Conservation (phyloP, 2,329 filamentous ascomycete genomes). For the Harringtonia aguacate region DNA sequence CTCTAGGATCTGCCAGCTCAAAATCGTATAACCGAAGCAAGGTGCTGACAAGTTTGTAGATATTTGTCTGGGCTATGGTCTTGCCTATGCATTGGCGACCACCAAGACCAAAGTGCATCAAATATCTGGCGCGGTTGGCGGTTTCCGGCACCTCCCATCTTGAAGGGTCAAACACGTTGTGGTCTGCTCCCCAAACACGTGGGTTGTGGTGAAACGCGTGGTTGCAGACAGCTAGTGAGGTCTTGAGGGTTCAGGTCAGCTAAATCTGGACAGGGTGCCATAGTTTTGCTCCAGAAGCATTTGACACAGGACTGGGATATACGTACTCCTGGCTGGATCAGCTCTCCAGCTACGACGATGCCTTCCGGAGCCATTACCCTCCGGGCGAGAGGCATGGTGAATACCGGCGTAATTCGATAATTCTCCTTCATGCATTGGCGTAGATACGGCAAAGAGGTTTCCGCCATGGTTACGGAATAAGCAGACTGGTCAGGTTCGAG, state of each 20-base stretch:
- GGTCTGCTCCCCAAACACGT: constrained; percentile 19
- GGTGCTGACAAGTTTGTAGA: constrained; percentile 21
- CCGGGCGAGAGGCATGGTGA: constrained; percentile 21
- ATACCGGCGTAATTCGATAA: constrained; percentile 22
- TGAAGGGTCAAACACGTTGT: constrained; percentile 18
- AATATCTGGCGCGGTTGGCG: constrained; percentile 11
- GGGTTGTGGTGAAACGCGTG: constrained; percentile 23
- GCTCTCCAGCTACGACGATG: too few species aligned
- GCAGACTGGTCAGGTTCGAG: constrained; percentile 6
- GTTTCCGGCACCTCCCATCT: constrained; percentile 15
- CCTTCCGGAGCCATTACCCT: constrained; percentile 16
- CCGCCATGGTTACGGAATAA: constrained; percentile 14
- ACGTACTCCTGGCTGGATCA: too few species aligned
- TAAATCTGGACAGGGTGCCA: too few species aligned
- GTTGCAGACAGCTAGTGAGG: constrained; percentile 16
- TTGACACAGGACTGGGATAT: too few species aligned
- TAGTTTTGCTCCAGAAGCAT: too few species aligned
- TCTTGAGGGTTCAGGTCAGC: too few species aligned
- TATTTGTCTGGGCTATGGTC: constrained; percentile 21
- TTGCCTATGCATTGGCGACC: constrained; percentile 23
- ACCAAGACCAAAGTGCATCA: constrained; percentile 24
- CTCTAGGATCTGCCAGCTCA: constrained; percentile 15
- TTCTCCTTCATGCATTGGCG: constrained; percentile 20
- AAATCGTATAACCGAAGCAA: constrained; percentile 20
- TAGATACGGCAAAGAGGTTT: constrained; percentile 17